These are phyloP conservation scores for Flaveria bidentis DNA, from an alignment of 129 eudicot genomes.

Conservation along the genomic window DNA sequence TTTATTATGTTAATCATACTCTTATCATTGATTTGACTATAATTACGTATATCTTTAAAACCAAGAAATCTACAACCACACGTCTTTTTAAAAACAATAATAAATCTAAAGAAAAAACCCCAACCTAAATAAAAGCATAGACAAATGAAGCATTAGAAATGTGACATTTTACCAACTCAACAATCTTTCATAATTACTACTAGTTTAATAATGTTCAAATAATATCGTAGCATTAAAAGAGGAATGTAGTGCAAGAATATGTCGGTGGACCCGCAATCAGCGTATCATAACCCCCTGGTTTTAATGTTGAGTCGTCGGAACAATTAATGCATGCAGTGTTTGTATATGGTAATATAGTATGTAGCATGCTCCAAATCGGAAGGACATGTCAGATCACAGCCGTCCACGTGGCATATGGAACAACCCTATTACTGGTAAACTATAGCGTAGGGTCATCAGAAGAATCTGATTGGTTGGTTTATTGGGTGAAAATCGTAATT, in stretches of 20 bases:
- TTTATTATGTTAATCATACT: background rate
- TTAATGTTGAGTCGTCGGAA: slow-evolving; percentile 16
- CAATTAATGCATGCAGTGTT: slow-evolving; percentile 7
- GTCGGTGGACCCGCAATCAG: slow-evolving; percentile 15
- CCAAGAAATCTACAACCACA: background rate
- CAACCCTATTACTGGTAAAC: slow-evolving; percentile 30
- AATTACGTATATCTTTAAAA: background rate
- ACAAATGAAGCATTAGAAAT: background rate
- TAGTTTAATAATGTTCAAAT: background rate
- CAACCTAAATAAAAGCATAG: slow-evolving; percentile 3
- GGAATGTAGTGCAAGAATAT: slow-evolving; percentile 2
- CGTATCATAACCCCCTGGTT: background rate
- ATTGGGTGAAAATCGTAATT: slow-evolving; percentile 5
- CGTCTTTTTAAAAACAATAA: background rate
- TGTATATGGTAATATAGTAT: slow-evolving; percentile 4
- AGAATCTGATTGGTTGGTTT: slow-evolving; percentile 34
- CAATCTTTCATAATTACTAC: background rate
- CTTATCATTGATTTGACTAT: background rate
- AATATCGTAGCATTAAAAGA: background rate
- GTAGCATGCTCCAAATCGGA: background rate
- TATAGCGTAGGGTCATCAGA: slow-evolving; percentile 29
- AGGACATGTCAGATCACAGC: slow-evolving; percentile 21
- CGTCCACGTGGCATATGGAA: slow-evolving; percentile 34
- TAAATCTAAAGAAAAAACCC: background rate
- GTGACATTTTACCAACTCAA: slow-evolving; percentile 16